A percentile compares a stretch with the other conserved stretches of the same genome.
These are phyloP conservation scores for Marasmius sp. DNA, from an alignment of 1,284 basidiomycete species.

Conservation along the genomic window DNA sequence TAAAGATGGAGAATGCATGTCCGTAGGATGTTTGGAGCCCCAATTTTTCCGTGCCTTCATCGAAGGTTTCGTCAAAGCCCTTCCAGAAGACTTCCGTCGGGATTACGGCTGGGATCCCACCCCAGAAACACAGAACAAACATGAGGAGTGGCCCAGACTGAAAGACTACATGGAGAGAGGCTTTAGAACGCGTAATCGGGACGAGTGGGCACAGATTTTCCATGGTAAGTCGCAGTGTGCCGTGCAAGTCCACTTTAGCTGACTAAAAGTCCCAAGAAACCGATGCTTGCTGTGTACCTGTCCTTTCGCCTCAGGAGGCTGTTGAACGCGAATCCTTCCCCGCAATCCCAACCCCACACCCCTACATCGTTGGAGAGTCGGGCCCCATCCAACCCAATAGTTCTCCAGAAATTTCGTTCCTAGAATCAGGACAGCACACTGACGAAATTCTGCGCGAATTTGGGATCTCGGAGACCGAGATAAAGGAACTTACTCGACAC, in stretches of 20 bases:
- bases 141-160: slow-evolving; percentile 60
- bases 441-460: slow-evolving; percentile 49
- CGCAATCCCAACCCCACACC: slow-evolving; percentile 51
- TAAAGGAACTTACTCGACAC: slow-evolving; percentile 34
- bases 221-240: slow-evolving; percentile 41
- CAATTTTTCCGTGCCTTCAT: slow-evolving; percentile 69
- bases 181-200: slow-evolving; percentile 60
- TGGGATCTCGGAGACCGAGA: slow-evolving; percentile 39
- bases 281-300: slow-evolving; percentile 77
- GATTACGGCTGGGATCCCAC: slow-evolving; percentile 53
- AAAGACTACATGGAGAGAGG: slow-evolving; percentile 59
- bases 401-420: slow-evolving; percentile 15
- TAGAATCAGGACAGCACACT: slow-evolving; percentile 55
- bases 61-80: slow-evolving; percentile 49
- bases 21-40: slow-evolving; percentile 73
- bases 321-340: slow-evolving; percentile 35
- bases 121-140: slow-evolving; percentile 48
- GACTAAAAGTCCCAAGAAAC: slow-evolving; percentile 43
- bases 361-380: slow-evolving; percentile 35
- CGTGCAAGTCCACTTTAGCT: not conserved
- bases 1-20: slow-evolving; percentile 73
- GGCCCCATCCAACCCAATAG: slow-evolving; percentile 9
- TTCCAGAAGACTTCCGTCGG: slow-evolving; percentile 42
- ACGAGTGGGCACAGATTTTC: slow-evolving; percentile 72
- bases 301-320: slow-evolving; percentile 68